These are phyloP conservation scores for Setaria italica DNA, from an alignment of 202 grass and related monocot genomes.

Conservation along the genomic window DNA sequence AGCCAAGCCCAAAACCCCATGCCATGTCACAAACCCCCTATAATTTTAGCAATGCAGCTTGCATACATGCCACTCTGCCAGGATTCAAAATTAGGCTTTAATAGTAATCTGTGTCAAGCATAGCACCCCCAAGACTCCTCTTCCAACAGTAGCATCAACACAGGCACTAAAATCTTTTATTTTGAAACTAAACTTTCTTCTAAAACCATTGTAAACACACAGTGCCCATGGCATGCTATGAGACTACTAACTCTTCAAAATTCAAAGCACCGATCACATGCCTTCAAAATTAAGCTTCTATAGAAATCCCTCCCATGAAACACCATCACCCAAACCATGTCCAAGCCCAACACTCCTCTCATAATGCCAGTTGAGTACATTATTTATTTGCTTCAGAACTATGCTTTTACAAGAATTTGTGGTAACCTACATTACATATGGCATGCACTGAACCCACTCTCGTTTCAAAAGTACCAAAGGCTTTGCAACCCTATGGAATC, in stretches of 20 bases:
- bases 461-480: neutral
- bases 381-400: neutral
- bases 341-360: neutral
- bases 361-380: neutral
- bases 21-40: neutral
- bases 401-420: slow-evolving; percentile 3
- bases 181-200: neutral
- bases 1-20: neutral
- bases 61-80: neutral
- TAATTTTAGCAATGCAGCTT: neutral
- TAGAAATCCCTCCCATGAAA: neutral
- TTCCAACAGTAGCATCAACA: neutral
- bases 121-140: neutral
- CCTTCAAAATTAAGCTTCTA: slow-evolving; percentile 2
- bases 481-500: neutral
- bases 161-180: neutral
- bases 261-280: neutral
- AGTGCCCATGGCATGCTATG: too few relatives aligned
- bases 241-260: too few relatives aligned
- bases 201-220: neutral
- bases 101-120: neutral
- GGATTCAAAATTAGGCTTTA: slow-evolving; percentile 18
- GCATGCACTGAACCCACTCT: neutral
- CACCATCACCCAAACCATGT: neutral
- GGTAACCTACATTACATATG: slow-evolving; percentile 2